Base-by-base conservation (phyloP, 306 rosid species). In the Rosa rugosa region DNA sequence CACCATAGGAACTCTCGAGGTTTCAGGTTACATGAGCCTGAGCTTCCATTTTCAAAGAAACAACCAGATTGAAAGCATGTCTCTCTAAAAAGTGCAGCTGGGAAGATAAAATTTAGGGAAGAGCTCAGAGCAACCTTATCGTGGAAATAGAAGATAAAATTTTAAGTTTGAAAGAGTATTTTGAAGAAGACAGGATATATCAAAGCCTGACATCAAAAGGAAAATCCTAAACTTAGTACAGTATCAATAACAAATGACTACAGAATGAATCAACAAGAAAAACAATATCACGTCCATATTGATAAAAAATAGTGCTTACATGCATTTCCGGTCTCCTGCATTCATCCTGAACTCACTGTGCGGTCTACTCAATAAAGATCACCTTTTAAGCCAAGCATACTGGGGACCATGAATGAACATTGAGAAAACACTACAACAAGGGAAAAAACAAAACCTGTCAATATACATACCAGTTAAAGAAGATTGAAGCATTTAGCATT, bases 251-350 rank as follows among this genome's bases (percentile, higher is more conserved):
- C 23, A 31, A 71, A 66, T 38, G 22, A 27, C 60, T 7, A 47
- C 44, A 53, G 73, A 41, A 47, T n/a, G 68, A 77, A 62, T 57
- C 70, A 12, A 70, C 20, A 47, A 86, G 77, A 81, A 94, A 90
- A 81, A 92, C 90, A 59, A 90, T 79, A 84, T 92, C 96, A 63
- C 90, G 93, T 40, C 66, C 49, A 64, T 85, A 81, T 75, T 86
- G 88, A 73, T 86, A 31, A 89, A 40, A 2, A 94, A 88, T 82
- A 92, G 88, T 56, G 83, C 90, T 87, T 94, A 97, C 34, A 31
- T 31, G 34, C 96, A 92, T 92, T 87, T 91, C 91, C 83, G 80
- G 87, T 81, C 97, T 92, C 97, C 88, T 92, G 80, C 94, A 89
- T 83, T 92, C 94, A 81, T 92, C 96, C 80, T 92, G 96, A 86